These are phyloP conservation scores for Glarea lozoyensis DNA, from an alignment of 495 filamentous ascomycete species.

Conservation along the genomic window DNA sequence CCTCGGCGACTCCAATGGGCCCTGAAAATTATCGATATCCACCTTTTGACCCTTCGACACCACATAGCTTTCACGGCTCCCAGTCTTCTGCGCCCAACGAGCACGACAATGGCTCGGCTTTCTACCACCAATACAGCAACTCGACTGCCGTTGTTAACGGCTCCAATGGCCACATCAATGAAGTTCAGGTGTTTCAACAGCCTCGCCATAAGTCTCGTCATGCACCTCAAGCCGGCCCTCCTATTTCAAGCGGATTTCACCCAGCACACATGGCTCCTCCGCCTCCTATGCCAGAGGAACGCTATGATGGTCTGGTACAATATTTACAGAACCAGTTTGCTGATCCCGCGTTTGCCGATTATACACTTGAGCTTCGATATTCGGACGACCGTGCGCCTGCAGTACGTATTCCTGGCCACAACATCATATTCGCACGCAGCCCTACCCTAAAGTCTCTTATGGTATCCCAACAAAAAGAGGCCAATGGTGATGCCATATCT, in stretches of 20 bases:
- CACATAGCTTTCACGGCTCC: slow-evolving; percentile 45
- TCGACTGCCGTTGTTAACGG: slow-evolving; percentile 23
- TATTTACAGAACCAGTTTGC: slow-evolving; percentile 31
- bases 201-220: slow-evolving; percentile 11
- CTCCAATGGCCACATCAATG: slow-evolving; percentile 25
- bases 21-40: slow-evolving; percentile 2
- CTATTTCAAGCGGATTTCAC: slow-evolving; percentile 4
- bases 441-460: slow-evolving; percentile 31
- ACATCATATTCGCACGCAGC: slow-evolving; percentile 43
- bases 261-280: slow-evolving; percentile 10
- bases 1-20: slow-evolving; percentile 17
- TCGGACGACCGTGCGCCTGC: slow-evolving; percentile 27
- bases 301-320: slow-evolving; percentile 29
- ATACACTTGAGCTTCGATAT: slow-evolving; percentile 36
- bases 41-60: slow-evolving; percentile 35
- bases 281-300: slow-evolving; percentile 12
- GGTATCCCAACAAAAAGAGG: slow-evolving; percentile 11
- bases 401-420: slow-evolving; percentile 37
- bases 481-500: slow-evolving; percentile 16
- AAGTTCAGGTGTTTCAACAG: slow-evolving; percentile 23
- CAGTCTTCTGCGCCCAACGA: slow-evolving; percentile 35
- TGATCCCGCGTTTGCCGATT: slow-evolving; percentile 36
- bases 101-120: slow-evolving; percentile 24
- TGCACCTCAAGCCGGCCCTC: slow-evolving; percentile 2
- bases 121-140: slow-evolving; percentile 23